These are phyloP conservation scores for Leptodermis oblonga DNA, from an alignment of 257 asterid genomes.

Conservation along the genomic window DNA sequence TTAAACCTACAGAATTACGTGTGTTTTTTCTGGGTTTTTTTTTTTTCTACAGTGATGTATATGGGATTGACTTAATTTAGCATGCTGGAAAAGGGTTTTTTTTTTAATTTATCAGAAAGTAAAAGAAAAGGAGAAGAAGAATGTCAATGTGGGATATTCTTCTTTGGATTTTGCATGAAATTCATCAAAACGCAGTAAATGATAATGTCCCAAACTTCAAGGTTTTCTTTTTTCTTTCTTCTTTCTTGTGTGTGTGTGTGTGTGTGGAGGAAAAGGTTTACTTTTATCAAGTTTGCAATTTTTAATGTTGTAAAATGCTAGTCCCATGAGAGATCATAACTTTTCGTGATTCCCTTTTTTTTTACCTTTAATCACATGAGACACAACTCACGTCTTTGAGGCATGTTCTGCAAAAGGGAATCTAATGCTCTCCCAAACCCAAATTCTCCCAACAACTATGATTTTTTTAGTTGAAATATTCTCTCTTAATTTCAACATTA, in stretches of 20 bases:
- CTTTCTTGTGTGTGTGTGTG: background rate
- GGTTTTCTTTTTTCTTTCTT: too few relatives aligned
- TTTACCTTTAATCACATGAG: constrained; percentile 27
- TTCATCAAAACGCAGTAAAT: constrained; percentile 17
- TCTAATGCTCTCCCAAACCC: too few relatives aligned
- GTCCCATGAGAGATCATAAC: constrained; percentile 12
- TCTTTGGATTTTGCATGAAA: constrained; percentile 14
- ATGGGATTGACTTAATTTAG: background rate
- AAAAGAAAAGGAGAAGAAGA: background rate
- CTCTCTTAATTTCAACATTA: background rate
- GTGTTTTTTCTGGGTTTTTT: background rate
- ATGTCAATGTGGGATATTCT: constrained; percentile 16
- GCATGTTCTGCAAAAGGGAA: constrained; percentile 9
- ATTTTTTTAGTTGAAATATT: too few relatives aligned
- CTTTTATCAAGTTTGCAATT: background rate
- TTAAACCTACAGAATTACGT: background rate
- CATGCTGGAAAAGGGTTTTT: background rate
- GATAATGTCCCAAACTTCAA: constrained; percentile 25
- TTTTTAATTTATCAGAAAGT: background rate
- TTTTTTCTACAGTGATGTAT: too few relatives aligned
- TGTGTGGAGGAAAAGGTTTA: background rate
- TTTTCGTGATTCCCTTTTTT: constrained; percentile 19
- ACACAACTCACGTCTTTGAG: constrained; percentile 19
- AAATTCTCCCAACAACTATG: too few relatives aligned
- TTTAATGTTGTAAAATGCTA: background rate